A percentile compares a stretch with the other conserved stretches of the same genome.
These are phyloP conservation scores for Claviceps pusilla DNA, from an alignment of 2,329 filamentous ascomycete genomes.

Conservation along the genomic window DNA sequence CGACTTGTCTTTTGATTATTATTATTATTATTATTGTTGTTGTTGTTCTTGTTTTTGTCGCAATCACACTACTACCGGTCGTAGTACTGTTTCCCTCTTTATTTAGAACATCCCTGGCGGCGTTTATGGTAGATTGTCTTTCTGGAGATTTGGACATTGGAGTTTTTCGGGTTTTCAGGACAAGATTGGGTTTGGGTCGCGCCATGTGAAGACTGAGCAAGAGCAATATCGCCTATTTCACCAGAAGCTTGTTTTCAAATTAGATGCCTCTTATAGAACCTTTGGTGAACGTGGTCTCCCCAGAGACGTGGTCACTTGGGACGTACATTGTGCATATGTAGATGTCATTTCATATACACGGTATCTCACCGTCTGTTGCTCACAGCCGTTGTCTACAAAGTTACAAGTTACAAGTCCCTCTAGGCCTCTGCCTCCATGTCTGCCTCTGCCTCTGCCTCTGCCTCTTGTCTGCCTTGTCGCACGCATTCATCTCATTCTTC, in stretches of 20 bases:
- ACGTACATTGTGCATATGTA: too few relatives aligned
- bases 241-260: neutral
- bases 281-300: neutral
- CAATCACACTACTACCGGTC: neutral
- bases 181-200: neutral
- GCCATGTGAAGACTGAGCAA: neutral
- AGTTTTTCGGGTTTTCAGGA: neutral
- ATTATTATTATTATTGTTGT: neutral
- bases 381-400: too few relatives aligned
- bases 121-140: neutral
- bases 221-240: neutral
- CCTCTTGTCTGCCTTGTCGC: too few relatives aligned
- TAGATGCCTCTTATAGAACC: neutral
- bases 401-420: neutral
- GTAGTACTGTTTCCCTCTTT: neutral
- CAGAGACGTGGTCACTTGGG: neutral
- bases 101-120: neutral
- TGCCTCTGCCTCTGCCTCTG: too few relatives aligned
- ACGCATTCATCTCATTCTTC: too few relatives aligned
- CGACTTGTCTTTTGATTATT: neutral
- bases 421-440: neutral
- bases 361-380: too few relatives aligned
- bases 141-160: neutral
- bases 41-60: too few relatives aligned
- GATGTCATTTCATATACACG: too few relatives aligned